Base-by-base conservation (phyloP, 345 rosid genomes). In the Iberis pinnata region DNA sequence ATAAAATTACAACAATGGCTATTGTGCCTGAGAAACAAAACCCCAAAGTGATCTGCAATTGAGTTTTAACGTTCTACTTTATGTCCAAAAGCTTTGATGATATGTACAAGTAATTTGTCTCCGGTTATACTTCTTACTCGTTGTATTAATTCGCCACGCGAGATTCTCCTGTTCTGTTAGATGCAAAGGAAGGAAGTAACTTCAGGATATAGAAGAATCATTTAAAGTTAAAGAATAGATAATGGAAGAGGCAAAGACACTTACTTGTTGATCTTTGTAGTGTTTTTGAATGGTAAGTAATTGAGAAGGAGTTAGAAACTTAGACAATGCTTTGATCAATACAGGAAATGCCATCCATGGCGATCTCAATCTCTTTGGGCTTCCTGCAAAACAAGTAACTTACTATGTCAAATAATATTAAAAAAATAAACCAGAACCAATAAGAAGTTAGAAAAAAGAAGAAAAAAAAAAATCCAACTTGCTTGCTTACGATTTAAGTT, bases 271-370 rank as follows among this genome's bases (percentile, higher is more conserved):
- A 55, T 79, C 86, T 56, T 22, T 76, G 12, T 79, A 73, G 56
- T 70, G 56, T 68, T 81, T 84, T 53, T 68, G 53, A 40, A 87
- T 75, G 73, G 67, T 55, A 20, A 39, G 29, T 33, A 83, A 43
- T 5, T 69, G 44, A 0, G 70, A 38, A 19, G 80, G 70, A 43
- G 84, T 60, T 57, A 92, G 49, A 45, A 73, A 74, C 73, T 79
- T 72, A 0, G 89, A 78, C 4, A 92, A 76, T 24, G 74, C 73
- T 9, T 84, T 64, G 40, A 92, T 76, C 29, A 81, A 71, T 46
- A 70, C 68, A 27, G 88, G 75, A 64, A 87, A 81, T 4, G 86
- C 75, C 78, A 90, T 77, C 89, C 92, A 87, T 7, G 96, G 95
- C 1, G 88, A 84, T 60, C 67, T 80, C 38, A 80, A 76, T 31